Conservation (phyloP, 805 yeast genomes). For the Komagataella pastoris region DNA sequence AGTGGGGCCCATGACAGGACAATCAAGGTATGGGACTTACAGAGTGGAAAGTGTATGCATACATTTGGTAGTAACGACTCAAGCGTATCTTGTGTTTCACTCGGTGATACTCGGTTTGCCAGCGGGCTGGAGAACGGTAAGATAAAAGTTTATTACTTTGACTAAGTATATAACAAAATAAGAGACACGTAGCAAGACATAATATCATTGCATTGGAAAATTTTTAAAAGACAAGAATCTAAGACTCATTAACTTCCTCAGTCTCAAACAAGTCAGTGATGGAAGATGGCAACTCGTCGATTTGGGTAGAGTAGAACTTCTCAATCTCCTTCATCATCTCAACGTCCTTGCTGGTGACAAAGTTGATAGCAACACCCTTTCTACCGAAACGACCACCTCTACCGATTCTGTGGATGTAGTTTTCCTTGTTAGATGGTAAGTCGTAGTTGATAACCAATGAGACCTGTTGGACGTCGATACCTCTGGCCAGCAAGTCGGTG, state of each 20-base stretch:
- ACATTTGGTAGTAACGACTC: conserved; percentile 66
- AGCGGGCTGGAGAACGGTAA: conserved; percentile 85
- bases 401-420: conserved; percentile 95
- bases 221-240: neutral
- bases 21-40: conserved; percentile 92
- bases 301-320: conserved; percentile 59
- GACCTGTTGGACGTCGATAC: conserved; percentile 97
- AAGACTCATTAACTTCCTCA: neutral
- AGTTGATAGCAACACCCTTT: conserved; percentile 95
- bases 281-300: conserved; percentile 70
- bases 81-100: conserved; percentile 59
- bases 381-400: conserved; percentile 98
- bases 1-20: conserved; percentile 90
- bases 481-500: conserved; percentile 96
- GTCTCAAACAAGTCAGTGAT: conserved; percentile 29
- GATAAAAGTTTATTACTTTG: conserved; percentile 78
- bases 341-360: conserved; percentile 72
- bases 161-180: conserved; percentile 10
- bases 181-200: neutral
- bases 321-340: conserved; percentile 64
- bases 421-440: conserved; percentile 84
- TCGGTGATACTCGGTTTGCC: conserved; percentile 81
- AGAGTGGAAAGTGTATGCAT: conserved; percentile 87
- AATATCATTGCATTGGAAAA: neutral
- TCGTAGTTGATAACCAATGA: conserved; percentile 93